A percentile compares a stretch with the other conserved stretches of the same genome.
These are phyloP conservation scores for Acer negundo DNA, from an alignment of 345 rosid genomes.

Conservation along the genomic window DNA sequence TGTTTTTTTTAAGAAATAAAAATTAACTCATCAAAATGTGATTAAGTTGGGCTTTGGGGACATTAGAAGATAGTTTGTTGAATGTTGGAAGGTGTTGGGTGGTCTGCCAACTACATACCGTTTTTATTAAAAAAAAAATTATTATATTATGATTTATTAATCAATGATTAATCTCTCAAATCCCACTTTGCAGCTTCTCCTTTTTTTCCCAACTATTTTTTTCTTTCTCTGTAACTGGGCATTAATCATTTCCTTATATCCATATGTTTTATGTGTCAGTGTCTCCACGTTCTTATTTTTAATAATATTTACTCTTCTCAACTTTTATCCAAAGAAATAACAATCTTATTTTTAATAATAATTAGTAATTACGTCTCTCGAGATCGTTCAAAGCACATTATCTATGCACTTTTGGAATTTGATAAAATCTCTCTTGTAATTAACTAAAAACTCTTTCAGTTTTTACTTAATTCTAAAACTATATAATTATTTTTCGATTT, in stretches of 20 bases:
- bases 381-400: too few species aligned
- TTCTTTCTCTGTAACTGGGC: background rate
- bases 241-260: background rate
- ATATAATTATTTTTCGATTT: too few species aligned
- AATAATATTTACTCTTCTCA: background rate
- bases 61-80: background rate
- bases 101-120: constrained; percentile 27
- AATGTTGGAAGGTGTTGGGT: constrained; percentile 22
- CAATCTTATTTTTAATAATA: too few species aligned
- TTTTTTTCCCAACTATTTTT: background rate
- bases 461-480: too few species aligned
- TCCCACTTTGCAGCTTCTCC: background rate
- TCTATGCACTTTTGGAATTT: too few species aligned
- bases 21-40: background rate
- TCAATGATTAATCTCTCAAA: background rate
- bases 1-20: background rate
- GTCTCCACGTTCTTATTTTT: background rate
- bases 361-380: too few species aligned
- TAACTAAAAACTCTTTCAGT: too few species aligned
- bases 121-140: background rate
- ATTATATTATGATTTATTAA: constrained; percentile 7
- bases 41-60: too few species aligned
- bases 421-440: too few species aligned
- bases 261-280: background rate
- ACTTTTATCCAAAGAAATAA: background rate